Evolutionary conservation across 2,329 filamentous ascomycete species (phyloP), one percentile per base, ranked within the genome.

Genomic region (Amauroascus niger): DNA sequence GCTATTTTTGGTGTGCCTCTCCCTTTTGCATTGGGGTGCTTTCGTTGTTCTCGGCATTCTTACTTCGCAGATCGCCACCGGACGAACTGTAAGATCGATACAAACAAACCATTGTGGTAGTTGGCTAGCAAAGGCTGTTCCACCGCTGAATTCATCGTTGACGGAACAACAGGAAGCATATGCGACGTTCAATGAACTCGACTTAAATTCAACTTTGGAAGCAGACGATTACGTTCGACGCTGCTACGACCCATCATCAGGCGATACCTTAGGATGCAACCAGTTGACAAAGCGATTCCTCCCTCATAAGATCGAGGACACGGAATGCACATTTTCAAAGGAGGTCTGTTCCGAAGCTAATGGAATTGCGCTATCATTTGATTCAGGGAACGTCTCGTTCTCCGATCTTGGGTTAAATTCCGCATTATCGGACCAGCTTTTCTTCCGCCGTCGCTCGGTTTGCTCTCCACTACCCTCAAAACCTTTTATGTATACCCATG

Each of bases 141-240:
- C 48, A 6, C 22, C 48, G 1, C 24, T 41, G n/a, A 32, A 41
- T 50, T 35, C 48, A 32, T 41, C 48, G 11, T 28, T 33, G 26
- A 32, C 22, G 37, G 35, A 50, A 20, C 48, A 50, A 35, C 35
- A 32, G 28, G 48, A 41, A 50, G 24, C 39, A 5, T 14, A 7
- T 22, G 48, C 48, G 6, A 50, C 48, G 18, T n/a, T 37, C 11
- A 50, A 50, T 43, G 48, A 50, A 14, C 48, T 50, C 24, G 37
- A 35, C 18, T 22, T 50, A 8, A 50, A 50, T 33, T 32, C 48
- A 20, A 41, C 48, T 7, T 20, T 50, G 6, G 35, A 50, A 30
- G 48, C 48, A 2, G 48, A 50, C n/a, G 48, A 50, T 18, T 50
- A 50, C 20, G 48, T 41, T 14, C 48, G 48, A 24, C 48, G 48